Evolutionary conservation across 495 filamentous ascomycete genomes (phyloP), one percentile per base, ranked within the genome.

Genomic region (Darksidea phi): DNA sequence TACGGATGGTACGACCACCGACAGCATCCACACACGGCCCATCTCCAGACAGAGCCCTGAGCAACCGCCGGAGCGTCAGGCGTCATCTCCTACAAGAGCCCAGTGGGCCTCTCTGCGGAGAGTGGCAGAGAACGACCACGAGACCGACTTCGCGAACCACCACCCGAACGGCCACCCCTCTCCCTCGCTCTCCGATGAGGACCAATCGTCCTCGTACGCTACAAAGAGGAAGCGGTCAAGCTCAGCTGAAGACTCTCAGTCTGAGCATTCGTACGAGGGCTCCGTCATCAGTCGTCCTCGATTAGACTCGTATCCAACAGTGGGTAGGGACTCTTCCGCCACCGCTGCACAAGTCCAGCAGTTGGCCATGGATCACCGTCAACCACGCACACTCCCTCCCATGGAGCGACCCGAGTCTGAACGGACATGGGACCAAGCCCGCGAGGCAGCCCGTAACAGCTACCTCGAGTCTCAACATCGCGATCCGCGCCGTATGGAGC

Each of bases 201-300:
- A 45, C 47, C 23, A 47, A 55, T 52, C 65, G 2, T 34, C 38
- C n/a, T 17, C 38, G 2, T 63, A 55, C 34, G 38, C 57, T 11
- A 45, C 32, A 11, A 69, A 69, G 58, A 42, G 67, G 46, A 69
- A 69, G 32, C 47, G 63, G 37, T 59, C 67, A 1, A 60, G 48
- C 47, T 63, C 62, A 6, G 23, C 43, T 8, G 67, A 56, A 15
- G 67, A 69, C 37, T 51, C 37, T 13, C 26, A 21, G 42, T 58
- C 42, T 21, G 50, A 56, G 15, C 41, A 28, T 4, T 42, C 63
- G 10, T 43, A 50, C 17, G 61, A 68, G 24, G 49, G 24, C 42
- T 8, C 48, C 6, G 18, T 20, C 12, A 53, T 37, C 38, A 10
- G 42, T 36, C 37, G 63, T 34, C 55, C 41, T 46, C 54, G 63